Base-by-base conservation (phyloP, 2,329 filamentous ascomycete genomes). In the Colletotrichum karsti region DNA sequence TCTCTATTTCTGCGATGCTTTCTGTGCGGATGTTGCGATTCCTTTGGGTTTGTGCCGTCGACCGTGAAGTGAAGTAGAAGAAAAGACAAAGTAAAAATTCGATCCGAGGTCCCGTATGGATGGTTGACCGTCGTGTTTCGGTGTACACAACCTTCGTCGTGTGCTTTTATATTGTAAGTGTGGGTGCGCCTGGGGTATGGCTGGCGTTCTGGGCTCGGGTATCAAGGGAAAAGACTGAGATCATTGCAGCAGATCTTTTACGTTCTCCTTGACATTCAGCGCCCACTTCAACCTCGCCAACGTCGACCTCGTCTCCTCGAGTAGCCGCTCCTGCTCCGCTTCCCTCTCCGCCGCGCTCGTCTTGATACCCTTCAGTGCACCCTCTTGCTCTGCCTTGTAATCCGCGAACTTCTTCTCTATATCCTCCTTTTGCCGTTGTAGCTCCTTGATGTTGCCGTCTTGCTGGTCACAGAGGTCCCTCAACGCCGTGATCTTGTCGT, bases 391-490 rank as follows among this genome's bases (percentile, higher is more conserved):
- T 63, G 79, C 76, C 77, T 91, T 92, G 80, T 93, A 93, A 51
- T 82, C 82, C 54, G 89, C 87, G 79, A 92, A 92, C 70, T 88
- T 81, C 51, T 80, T 80, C 15, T 80, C 78, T 67, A 94, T 89
- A 15, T 87, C 86, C 28, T 88, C 85, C 73, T 93, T 92, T 73
- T 92, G 86, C 54, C 85, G 83, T 65, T 81, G 80, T 24, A 91
- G 80, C 66, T 88, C 83, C 63, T 87, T 86, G 66, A 92, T 86
- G 73, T 93, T 92, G 73, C 87, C 85, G 71, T 92, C 87, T 75
- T 93, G 90, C 78, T 94, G 92, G 71, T 93, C 91, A 76, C 89
- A 91, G 33, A 94, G 84, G 67, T 92, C 89, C 57, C 89, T 85
- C 56, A 94, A 81, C 33, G 87, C 89, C 69, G 82, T 84, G 72